Percentiles rank a stretch among this genome's conserved stretches.
Evolutionary conservation across 2,329 filamentous ascomycete genomes (phyloP).

Genomic region (Sporothrix globosa): DNA sequence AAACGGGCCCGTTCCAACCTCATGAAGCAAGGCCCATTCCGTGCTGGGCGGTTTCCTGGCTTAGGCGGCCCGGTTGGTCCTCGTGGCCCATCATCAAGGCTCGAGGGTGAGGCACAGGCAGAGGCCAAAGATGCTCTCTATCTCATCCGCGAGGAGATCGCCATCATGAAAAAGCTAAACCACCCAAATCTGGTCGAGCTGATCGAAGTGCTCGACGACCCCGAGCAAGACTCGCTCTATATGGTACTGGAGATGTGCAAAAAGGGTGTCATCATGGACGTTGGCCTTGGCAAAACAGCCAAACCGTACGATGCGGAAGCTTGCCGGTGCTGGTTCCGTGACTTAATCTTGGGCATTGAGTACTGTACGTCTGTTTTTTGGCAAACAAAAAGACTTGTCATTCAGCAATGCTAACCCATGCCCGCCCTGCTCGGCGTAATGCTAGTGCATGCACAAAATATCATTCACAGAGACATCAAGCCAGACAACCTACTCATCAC

Average conservation of each 20-base stretch:
- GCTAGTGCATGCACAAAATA: conserved; percentile 85
- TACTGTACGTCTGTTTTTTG: conserved; percentile 65
- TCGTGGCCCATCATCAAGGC: conserved; percentile 37
- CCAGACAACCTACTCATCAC: conserved; percentile 93
- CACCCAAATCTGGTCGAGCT: conserved; percentile 92
- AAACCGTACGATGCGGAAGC: conserved; percentile 80
- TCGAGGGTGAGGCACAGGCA: conserved; percentile 51
- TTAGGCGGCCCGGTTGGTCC: conserved; percentile 31
- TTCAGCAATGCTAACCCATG: neutral
- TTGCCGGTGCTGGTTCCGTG: conserved; percentile 90
- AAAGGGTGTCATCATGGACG: conserved; percentile 95
- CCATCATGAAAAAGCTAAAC: conserved; percentile 98
- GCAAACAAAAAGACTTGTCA: neutral
- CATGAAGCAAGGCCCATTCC: conserved; percentile 58
- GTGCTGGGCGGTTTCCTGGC: conserved; percentile 58
- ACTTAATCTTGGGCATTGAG: conserved; percentile 92
- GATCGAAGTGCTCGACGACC: conserved; percentile 93
- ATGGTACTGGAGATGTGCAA: conserved; percentile 99
- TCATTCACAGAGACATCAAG: conserved; percentile 96
- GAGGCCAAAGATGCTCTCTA: conserved; percentile 74
- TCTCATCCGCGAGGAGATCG: conserved; percentile 93
- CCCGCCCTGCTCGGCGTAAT: neutral
- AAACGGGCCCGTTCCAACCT: conserved; percentile 91
- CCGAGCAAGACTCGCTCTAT: conserved; percentile 92
- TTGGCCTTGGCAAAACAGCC: conserved; percentile 80